These are phyloP conservation scores for Xylariaceae sp. DNA, from an alignment of 2,329 filamentous ascomycete species.

Conservation along the genomic window DNA sequence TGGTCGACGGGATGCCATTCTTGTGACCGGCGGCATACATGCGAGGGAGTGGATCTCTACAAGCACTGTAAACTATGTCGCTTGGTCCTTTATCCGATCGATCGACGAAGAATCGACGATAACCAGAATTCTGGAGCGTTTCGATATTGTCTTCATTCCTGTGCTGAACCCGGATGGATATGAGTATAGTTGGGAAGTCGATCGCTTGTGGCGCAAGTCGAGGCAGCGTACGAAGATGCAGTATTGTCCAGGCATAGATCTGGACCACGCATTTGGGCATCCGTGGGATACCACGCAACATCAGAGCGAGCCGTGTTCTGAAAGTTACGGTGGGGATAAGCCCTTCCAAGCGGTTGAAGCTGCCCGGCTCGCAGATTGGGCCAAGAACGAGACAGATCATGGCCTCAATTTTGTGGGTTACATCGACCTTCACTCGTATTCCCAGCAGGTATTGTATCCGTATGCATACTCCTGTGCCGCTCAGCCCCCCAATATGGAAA, in stretches of 20 bases:
- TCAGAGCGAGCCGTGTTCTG: conserved; percentile 81
- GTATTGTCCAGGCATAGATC: conserved; percentile 85
- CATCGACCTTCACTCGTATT: conserved; percentile 91
- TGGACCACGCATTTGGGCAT: conserved; percentile 85
- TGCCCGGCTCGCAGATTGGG: conserved; percentile 76
- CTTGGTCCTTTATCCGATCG: conserved; percentile 82
- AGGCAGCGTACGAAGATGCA: conserved; percentile 78
- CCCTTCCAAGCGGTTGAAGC: conserved; percentile 87
- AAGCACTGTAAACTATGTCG: conserved; percentile 86
- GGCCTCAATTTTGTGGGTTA: conserved; percentile 80
- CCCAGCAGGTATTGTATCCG: conserved; percentile 90
- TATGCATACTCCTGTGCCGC: conserved; percentile 82
- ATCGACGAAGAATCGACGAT: conserved; percentile 75
- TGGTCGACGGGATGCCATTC: conserved; percentile 69
- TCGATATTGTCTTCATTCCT: conserved; percentile 87
- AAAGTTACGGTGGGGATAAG: conserved; percentile 81
- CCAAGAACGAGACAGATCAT: conserved; percentile 71
- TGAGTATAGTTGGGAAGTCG: conserved; percentile 87
- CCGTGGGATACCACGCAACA: conserved; percentile 74
- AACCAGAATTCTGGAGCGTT: conserved; percentile 77
- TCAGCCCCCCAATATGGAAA: conserved; percentile 84
- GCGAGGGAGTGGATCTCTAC: conserved; percentile 96
- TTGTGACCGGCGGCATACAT: conserved; percentile 85
- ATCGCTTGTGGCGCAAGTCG: conserved; percentile 95
- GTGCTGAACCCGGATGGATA: conserved; percentile 93